Conservation (phyloP, 2,329 filamentous ascomycete genomes). For the Corinectria fuckeliana region DNA sequence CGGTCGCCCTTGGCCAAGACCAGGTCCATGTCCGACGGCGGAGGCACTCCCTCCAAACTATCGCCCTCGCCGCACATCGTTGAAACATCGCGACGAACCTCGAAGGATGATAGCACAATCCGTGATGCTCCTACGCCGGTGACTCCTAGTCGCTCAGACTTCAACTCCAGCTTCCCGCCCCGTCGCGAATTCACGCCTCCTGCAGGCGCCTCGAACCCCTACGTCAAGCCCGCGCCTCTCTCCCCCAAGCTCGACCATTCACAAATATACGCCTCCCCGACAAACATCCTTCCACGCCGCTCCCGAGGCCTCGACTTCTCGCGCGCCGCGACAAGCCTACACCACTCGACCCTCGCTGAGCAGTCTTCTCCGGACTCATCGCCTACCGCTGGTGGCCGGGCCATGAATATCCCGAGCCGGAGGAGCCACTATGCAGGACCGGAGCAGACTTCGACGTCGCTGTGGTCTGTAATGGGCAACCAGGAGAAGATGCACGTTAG, state of each 20-base stretch:
- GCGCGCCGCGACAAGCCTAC: conserved; percentile 88
- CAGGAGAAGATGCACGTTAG: conserved; percentile 76
- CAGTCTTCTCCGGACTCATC: conserved; percentile 89
- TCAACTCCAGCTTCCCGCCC: conserved; percentile 63
- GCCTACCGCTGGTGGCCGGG: conserved; percentile 76
- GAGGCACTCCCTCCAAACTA: conserved; percentile 60
- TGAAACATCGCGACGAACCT: conserved; percentile 60
- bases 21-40: conserved; percentile 70
- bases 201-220: conserved; percentile 42
- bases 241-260: conserved; percentile 87
- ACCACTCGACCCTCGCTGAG: conserved; percentile 93
- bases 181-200: conserved; percentile 47
- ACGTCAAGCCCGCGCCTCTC: conserved; percentile 68
- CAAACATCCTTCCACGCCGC: conserved; percentile 85
- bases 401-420: conserved; percentile 66
- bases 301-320: conserved; percentile 94
- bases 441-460: conserved; percentile 72
- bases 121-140: conserved; percentile 56
- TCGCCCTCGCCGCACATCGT: conserved; percentile 65
- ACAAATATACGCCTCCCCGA: conserved; percentile 85
- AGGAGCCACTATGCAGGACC: conserved; percentile 56
- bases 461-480: conserved; percentile 74
- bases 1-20: conserved; percentile 58
- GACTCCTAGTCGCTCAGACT: conserved; percentile 74
- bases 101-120: conserved; percentile 72